A percentile compares a stretch with the other conserved stretches of the same genome.
Evolutionary conservation across 2,329 filamentous ascomycete species (phyloP).

Genomic region (Aspergillus novoparasiticus): DNA sequence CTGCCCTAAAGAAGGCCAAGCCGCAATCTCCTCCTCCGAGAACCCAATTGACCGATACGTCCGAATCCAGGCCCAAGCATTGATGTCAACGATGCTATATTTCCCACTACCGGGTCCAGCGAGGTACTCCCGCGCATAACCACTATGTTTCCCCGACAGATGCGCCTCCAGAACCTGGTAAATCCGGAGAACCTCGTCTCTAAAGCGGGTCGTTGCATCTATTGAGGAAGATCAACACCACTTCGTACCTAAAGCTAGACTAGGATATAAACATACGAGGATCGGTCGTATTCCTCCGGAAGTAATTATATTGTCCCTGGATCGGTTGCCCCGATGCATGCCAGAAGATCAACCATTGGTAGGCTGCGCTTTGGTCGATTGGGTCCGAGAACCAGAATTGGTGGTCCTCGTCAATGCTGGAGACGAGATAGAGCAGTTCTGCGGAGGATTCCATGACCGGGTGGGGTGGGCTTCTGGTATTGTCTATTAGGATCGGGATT

Average conservation of each 20-base stretch:
- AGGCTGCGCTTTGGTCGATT: neutral
- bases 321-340: neutral
- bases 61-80: constrained; percentile 4
- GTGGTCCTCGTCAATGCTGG: neutral
- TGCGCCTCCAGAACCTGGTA: neutral
- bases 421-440: neutral
- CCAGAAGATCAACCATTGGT: neutral
- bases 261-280: neutral
- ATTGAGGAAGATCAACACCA: neutral
- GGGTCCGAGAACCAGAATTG: neutral
- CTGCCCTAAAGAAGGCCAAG: neutral
- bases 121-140: neutral
- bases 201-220: neutral
- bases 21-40: neutral
- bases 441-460: neutral
- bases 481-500: neutral
- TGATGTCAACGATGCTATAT: constrained; percentile 8
- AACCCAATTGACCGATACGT: neutral
- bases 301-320: neutral
- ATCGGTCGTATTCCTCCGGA: neutral
- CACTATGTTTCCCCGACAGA: neutral
- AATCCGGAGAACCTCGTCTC: neutral
- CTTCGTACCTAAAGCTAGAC: no score
- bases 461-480: neutral
- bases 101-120: neutral